A percentile compares a stretch with the other conserved stretches of the same genome.
Conservation (phyloP, 371 early-diverging fungal species). For the Cokeromyces recurvatus region DNA sequence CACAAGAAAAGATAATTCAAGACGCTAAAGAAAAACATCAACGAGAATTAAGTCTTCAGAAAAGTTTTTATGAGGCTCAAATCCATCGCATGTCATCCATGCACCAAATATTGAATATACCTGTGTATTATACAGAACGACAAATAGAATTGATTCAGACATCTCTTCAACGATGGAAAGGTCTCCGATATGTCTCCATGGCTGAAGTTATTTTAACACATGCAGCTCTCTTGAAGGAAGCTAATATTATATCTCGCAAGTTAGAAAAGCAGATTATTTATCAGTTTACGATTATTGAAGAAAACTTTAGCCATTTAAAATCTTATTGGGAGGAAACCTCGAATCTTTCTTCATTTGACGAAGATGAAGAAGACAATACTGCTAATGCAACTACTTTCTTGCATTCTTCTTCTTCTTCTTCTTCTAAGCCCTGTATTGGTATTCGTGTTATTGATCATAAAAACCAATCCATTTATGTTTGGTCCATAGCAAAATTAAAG, state of each 20-base stretch:
- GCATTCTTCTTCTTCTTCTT: slow-evolving; percentile 16
- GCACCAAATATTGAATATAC: neutral
- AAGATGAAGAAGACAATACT: slow-evolving; percentile 32
- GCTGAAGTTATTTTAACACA: slow-evolving; percentile 69
- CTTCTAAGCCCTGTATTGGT: slow-evolving; percentile 55
- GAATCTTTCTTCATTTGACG: slow-evolving; percentile 40
- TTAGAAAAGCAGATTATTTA: slow-evolving; percentile 73
- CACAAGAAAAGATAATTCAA: slow-evolving; percentile 34
- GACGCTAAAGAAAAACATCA: slow-evolving; percentile 52
- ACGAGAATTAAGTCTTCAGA: slow-evolving; percentile 48
- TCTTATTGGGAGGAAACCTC: slow-evolving; percentile 67
- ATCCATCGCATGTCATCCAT: slow-evolving; percentile 44
- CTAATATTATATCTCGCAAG: slow-evolving; percentile 82
- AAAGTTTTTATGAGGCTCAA: slow-evolving; percentile 54
- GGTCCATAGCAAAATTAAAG: slow-evolving; percentile 70
- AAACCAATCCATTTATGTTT: slow-evolving; percentile 66
- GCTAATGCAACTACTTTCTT: slow-evolving; percentile 16
- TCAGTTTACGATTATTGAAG: slow-evolving; percentile 73
- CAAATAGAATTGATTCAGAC: slow-evolving; percentile 26
- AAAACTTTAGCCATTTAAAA: slow-evolving; percentile 40
- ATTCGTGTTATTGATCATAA: slow-evolving; percentile 69
- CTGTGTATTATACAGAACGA: slow-evolving; percentile 29
- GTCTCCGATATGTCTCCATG: slow-evolving; percentile 62
- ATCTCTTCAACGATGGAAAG: slow-evolving; percentile 49
- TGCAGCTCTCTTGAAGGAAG: slow-evolving; percentile 78